Evolutionary conservation across 768 basidiomycete genomes (phyloP).

Genomic region (Lentinus tigrinus): DNA sequence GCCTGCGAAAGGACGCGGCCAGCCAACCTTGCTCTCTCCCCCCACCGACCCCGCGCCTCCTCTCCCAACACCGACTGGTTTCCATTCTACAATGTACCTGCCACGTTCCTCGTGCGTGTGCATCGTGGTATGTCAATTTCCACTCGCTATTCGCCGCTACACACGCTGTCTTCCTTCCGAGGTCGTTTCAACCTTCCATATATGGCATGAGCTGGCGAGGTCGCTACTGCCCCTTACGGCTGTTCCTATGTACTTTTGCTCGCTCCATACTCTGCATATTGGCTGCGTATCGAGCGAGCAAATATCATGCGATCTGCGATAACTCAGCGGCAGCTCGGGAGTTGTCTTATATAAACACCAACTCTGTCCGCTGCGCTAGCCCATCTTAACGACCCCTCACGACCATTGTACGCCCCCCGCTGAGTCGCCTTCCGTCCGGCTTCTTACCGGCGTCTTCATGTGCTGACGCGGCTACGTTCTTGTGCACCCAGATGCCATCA

Average conservation of each 20-base stretch:
- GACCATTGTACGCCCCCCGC: conserved; percentile 28
- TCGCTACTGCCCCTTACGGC: conserved; percentile 23
- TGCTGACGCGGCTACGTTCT: conserved; percentile 9
- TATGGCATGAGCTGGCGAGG: conserved; percentile 22
- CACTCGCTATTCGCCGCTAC: conserved; percentile 11
- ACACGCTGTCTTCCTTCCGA: conserved; percentile 13
- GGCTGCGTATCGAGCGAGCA: conserved; percentile 19
- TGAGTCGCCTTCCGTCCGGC: conserved; percentile 9
- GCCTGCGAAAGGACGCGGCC: conserved; percentile 1
- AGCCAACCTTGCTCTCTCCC: conserved; percentile 6
- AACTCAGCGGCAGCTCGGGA: conserved; percentile 18
- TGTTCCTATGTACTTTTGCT: conserved; percentile 28
- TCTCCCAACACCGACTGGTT: conserved; percentile 6
- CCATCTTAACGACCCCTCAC: conserved; percentile 29
- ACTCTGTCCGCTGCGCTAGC: conserved; percentile 23
- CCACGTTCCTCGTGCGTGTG: conserved; percentile 16
- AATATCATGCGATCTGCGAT: conserved; percentile 25
- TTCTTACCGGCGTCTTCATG: conserved; percentile 7
- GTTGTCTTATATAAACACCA: conserved; percentile 31
- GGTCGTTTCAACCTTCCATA: conserved; percentile 28
- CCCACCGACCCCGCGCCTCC: background rate
- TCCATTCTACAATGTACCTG: conserved; percentile 17
- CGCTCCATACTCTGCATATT: conserved; percentile 17
- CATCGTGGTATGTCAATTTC: conserved; percentile 11
- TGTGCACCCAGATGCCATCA: conserved; percentile 28